A percentile compares a stretch with the other conserved stretches of the same genome.
These are phyloP conservation scores for Aspergillus uvarum DNA, from an alignment of 2,329 filamentous ascomycete genomes.

Conservation along the genomic window DNA sequence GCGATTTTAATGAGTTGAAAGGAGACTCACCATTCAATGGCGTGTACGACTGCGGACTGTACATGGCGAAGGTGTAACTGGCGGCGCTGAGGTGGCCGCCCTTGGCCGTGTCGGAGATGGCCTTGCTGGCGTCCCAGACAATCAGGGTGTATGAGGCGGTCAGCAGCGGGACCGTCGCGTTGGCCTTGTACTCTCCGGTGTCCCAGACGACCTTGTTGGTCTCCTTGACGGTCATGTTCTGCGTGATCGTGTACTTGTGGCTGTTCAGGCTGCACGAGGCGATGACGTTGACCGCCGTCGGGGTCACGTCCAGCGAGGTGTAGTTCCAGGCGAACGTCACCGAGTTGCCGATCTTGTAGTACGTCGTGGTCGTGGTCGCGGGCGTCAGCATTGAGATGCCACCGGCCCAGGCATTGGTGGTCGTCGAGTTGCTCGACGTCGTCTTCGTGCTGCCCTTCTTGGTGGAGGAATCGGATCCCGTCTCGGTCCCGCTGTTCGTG, in stretches of 20 bases:
- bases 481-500: constrained; percentile 15
- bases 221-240: constrained; percentile 56
- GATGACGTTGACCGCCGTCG: constrained; percentile 60
- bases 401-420: constrained; percentile 56
- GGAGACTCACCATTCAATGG: constrained; percentile 49
- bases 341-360: constrained; percentile 64
- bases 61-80: constrained; percentile 63
- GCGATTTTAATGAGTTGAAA: background rate
- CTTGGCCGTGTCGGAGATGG: constrained; percentile 51
- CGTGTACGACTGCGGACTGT: constrained; percentile 54
- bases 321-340: constrained; percentile 70
- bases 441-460: constrained; percentile 29
- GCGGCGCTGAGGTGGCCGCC: constrained; percentile 57
- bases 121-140: constrained; percentile 59
- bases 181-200: constrained; percentile 54
- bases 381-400: constrained; percentile 64
- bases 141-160: constrained; percentile 64
- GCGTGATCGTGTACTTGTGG: constrained; percentile 60
- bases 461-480: constrained; percentile 20
- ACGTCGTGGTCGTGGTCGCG: constrained; percentile 50
- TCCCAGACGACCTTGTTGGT: constrained; percentile 61
- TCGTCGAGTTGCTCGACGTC: constrained; percentile 46
- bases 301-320: constrained; percentile 61
- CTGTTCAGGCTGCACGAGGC: constrained; percentile 61
- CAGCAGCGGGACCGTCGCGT: constrained; percentile 53